Evolutionary conservation across 1,284 basidiomycete species (phyloP).

Genomic region (Vanrija pseudolonga): DNA sequence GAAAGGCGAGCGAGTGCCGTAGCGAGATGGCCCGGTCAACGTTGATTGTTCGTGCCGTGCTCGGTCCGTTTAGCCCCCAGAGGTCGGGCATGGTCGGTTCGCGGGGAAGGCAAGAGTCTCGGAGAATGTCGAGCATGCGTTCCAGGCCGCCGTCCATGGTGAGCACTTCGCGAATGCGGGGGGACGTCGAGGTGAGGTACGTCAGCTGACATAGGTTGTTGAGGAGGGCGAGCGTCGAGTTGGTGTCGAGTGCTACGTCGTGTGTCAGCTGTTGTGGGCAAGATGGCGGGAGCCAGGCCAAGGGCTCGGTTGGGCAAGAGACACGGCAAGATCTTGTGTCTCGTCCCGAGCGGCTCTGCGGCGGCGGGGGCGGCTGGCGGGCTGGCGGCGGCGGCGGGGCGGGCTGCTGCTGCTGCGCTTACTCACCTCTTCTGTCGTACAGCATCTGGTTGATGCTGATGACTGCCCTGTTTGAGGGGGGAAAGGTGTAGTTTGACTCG

Average conservation of each 20-base stretch:
- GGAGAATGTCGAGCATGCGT: constrained; percentile 87
- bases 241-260: constrained; percentile 80
- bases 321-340: too few species aligned
- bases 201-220: constrained; percentile 96
- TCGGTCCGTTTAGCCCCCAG: constrained; percentile 49
- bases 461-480: constrained; percentile 89
- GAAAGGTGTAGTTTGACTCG: constrained; percentile 94
- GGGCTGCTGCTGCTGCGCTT: not conserved
- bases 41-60: constrained; percentile 51
- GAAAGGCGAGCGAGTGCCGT: constrained; percentile 87
- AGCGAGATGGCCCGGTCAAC: constrained; percentile 78
- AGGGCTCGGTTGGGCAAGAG: not conserved
- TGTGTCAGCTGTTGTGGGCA: not conserved
- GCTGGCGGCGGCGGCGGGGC: not conserved
- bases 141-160: constrained; percentile 96
- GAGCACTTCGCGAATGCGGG: constrained; percentile 96
- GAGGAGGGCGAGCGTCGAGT: constrained; percentile 83
- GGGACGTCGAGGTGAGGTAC: constrained; percentile 95
- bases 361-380: not conserved
- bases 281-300: constrained; percentile 3
- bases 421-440: constrained; percentile 90
- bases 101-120: constrained; percentile 62
- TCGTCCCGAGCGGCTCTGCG: not conserved
- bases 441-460: constrained; percentile 91
- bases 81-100: constrained; percentile 42